Base-by-base conservation (phyloP, 2,329 filamentous ascomycete species). In the Cytospora piceicola region DNA sequence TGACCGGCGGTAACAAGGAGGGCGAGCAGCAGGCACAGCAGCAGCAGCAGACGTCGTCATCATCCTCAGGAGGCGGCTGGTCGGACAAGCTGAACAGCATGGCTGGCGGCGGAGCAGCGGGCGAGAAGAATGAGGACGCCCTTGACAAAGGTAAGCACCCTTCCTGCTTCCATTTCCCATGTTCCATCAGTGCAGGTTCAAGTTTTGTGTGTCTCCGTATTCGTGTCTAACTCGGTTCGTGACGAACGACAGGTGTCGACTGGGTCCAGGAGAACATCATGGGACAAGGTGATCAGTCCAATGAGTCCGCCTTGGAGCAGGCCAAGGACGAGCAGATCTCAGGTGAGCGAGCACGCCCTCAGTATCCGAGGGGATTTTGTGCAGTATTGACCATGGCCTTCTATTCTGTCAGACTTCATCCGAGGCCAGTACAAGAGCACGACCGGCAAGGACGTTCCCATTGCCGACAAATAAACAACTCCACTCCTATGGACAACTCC, bases 101-200 rank as follows among this genome's bases (percentile, higher is more conserved):
- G 70, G 90, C 89, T 24, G 92, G 92, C 42, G 92, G 92, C 61
- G 92, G 92, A 46, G 78, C 78, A 39, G 81, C 91, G 77, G 88
- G 89, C 74, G 92, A 94, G 84, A 89, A 92, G 85, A 90, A 93
- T 71, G 91, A 95, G 77, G 91, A 94, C 73, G 79, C 77, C n/a
- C 85, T 95, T 61, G 92, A 95, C 80, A 95, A 95, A 81, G 89
- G 91, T 92, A 68, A 29, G 67, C 12, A 29, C 27, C 27, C 12
- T 36, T 36, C 34, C 20, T 55, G 15, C 15, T 55, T 27, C n/a
- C 24, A 29, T 29, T 14, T 56, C 53, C 39, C 29, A 15, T n/a
- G n/a, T n/a, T n/a, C n/a, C 9, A 32, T 42, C 17, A 34, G 4
- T 17, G 36, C 24, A 39, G 42, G 42, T 22, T 27, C 29, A 12